These are phyloP conservation scores for Kwoniella heveanensis DNA, from an alignment of 768 basidiomycete species.

Conservation along the genomic window DNA sequence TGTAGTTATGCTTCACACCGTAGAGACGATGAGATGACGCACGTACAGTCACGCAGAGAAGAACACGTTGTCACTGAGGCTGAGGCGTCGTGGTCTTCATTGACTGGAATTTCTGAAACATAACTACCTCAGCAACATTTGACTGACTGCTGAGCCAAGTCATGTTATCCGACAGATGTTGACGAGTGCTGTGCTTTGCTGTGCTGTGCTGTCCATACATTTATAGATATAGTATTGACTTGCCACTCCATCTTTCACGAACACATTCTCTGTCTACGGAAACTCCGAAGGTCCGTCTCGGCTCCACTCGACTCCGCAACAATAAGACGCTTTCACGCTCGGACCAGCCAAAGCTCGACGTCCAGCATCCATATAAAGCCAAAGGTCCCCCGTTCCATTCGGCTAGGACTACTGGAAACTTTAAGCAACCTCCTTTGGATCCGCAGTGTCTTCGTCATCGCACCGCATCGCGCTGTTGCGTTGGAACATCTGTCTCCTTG, in stretches of 20 bases:
- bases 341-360: background rate
- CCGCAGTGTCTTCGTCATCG: background rate
- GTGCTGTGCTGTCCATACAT: background rate
- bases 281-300: background rate
- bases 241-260: background rate
- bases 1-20: no score
- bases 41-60: background rate
- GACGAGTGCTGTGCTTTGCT: no score
- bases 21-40: background rate
- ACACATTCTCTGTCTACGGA: background rate
- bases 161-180: no score
- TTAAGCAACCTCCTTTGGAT: constrained; percentile 3
- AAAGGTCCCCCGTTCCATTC: no score
- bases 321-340: background rate
- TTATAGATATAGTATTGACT: background rate
- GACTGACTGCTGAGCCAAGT: no score
- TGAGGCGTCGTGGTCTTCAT: background rate
- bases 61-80: background rate
- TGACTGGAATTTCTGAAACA: background rate
- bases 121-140: no score
- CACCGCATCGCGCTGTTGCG: background rate
- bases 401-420: no score
- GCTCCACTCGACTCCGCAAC: background rate
- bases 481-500: no score
- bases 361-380: no score